Evolutionary conservation across 2,329 filamentous ascomycete genomes (phyloP).

Genomic region (Knufia fluminis): DNA sequence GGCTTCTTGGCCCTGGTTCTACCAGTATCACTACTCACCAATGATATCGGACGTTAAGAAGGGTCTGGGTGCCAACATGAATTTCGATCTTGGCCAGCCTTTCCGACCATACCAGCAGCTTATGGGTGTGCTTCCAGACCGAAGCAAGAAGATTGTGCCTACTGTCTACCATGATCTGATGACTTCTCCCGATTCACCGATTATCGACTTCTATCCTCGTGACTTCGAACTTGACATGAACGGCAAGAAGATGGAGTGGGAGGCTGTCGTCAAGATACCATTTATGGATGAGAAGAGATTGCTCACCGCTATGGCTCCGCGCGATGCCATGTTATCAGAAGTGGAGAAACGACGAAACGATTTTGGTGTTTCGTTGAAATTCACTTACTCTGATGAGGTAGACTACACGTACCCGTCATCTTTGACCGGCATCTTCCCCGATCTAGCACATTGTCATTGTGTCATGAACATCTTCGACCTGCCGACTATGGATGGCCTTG

Average conservation of each 20-base stretch:
- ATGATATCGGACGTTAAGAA: constrained; percentile 94
- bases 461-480: constrained; percentile 95
- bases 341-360: constrained; percentile 77
- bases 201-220: constrained; percentile 94
- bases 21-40: constrained; percentile 90
- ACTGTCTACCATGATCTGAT: constrained; percentile 80
- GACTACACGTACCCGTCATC: constrained; percentile 83
- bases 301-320: constrained; percentile 74
- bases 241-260: constrained; percentile 99
- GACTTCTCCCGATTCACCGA: constrained; percentile 81
- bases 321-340: constrained; percentile 65
- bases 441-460: constrained; percentile 77
- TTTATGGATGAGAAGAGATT: constrained; percentile 92
- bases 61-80: constrained; percentile 74
- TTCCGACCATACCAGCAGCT: constrained; percentile 93
- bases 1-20: constrained; percentile 98
- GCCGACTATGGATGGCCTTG: constrained; percentile 80
- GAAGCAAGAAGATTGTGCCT: constrained; percentile 94
- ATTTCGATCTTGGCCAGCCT: constrained; percentile 89
- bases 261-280: constrained; percentile 96
- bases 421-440: constrained; percentile 79
- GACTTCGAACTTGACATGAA: constrained; percentile 99
- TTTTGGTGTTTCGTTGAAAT: constrained; percentile 88
- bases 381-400: constrained; percentile 68
- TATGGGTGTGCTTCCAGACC: constrained; percentile 95